Conservation (phyloP, 2,329 filamentous ascomycete genomes). For the Neonectria ditissima region DNA sequence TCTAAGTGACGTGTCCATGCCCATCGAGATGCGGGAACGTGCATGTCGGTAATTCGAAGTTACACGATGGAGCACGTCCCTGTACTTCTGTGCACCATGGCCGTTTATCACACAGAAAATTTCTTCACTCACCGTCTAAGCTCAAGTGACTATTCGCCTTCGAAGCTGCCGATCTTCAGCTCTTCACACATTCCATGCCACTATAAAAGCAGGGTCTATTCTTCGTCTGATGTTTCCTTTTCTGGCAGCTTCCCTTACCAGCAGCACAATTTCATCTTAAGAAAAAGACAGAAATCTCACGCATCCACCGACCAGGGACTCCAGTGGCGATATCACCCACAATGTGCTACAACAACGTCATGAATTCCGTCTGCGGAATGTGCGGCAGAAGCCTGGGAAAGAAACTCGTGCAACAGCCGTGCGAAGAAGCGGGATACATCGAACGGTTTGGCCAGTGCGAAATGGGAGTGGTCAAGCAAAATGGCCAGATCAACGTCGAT, state of each 20-base stretch:
- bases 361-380: not conserved
- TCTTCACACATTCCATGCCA: not conserved
- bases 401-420: conserved; percentile 1
- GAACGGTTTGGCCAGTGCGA: not conserved
- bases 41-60: not conserved
- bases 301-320: not conserved
- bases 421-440: not conserved
- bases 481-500: not conserved
- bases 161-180: not conserved
- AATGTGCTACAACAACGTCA: conserved; percentile 16
- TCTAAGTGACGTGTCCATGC: not conserved
- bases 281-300: not conserved
- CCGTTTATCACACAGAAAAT: not conserved
- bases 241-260: not conserved
- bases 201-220: not conserved
- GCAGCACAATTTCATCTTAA: not conserved
- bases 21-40: not conserved
- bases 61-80: not conserved
- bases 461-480: not conserved
- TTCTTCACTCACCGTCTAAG: not conserved
- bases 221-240: not conserved
- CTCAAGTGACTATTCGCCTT: not conserved
- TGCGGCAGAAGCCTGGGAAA: conserved; percentile 5
- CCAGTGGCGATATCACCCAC: not conserved
- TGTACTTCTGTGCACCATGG: not conserved